These are phyloP conservation scores for Onygena corvina DNA, from an alignment of 2,329 filamentous ascomycete genomes.

Conservation along the genomic window DNA sequence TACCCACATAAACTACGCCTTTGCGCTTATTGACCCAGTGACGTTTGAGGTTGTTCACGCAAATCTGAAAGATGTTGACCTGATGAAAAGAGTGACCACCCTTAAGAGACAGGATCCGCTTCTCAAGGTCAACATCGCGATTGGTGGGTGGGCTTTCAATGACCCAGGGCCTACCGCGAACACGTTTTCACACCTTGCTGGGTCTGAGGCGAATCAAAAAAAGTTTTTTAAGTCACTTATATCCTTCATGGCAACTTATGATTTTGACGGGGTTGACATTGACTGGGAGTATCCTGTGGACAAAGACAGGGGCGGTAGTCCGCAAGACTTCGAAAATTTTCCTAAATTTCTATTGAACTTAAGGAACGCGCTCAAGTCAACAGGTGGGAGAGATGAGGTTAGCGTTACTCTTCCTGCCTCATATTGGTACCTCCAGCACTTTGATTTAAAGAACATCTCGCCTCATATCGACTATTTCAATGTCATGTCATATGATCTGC, in stretches of 20 bases:
- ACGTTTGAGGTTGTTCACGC: conserved; percentile 28
- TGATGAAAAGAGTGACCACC: conserved; percentile 18
- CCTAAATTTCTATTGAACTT: conserved; percentile 18
- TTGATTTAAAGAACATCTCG: conserved; percentile 4
- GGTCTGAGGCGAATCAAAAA: conserved; percentile 13
- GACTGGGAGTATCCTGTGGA: conserved; percentile 36
- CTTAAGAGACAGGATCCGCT: conserved; percentile 22
- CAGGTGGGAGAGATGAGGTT: conserved; percentile 14
- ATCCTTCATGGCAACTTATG: conserved; percentile 33
- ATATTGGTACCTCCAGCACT: conserved; percentile 11
- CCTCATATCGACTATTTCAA: conserved; percentile 7
- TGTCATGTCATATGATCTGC: conserved; percentile 10
- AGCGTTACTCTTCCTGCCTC: conserved; percentile 14
- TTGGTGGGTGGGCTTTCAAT: conserved; percentile 36
- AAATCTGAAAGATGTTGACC: conserved; percentile 23
- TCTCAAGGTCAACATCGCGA: conserved; percentile 26
- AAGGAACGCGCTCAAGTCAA: conserved; percentile 10
- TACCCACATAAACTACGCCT: conserved; percentile 28
- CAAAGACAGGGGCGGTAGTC: conserved; percentile 28
- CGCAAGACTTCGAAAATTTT: conserved; percentile 28
- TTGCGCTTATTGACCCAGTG: conserved; percentile 30
- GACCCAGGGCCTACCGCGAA: conserved; percentile 20
- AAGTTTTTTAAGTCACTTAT: conserved; percentile 31
- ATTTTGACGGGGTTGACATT: conserved; percentile 38
- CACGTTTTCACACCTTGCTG: conserved; percentile 19